Evolutionary conservation across 495 filamentous ascomycete genomes (phyloP).

Genomic region (Talaromyces trachyspermus): DNA sequence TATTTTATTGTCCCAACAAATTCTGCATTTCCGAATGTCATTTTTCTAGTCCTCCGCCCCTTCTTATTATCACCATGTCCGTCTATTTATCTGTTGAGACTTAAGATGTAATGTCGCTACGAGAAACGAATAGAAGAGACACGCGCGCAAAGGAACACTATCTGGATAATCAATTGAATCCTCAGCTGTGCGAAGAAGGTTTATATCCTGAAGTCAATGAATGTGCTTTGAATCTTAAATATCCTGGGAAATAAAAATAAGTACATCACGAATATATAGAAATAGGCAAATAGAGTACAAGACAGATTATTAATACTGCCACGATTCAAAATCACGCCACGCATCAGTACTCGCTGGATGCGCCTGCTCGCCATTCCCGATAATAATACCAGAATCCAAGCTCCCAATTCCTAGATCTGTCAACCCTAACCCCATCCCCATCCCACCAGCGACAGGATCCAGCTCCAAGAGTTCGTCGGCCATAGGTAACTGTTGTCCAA

Average conservation of each 20-base stretch:
- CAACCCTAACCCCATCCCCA: conserved; percentile 21
- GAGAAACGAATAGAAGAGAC: conserved; percentile 4
- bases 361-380: conserved; percentile 8
- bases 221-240: no score
- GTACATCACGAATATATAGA: no score
- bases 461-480: conserved; percentile 40
- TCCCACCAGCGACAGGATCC: conserved; percentile 31
- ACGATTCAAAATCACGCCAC: conserved; percentile 1
- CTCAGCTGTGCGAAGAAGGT: no score
- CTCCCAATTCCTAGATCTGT: conserved; percentile 17
- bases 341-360: conserved; percentile 4
- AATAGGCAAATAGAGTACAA: no score
- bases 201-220: no score
- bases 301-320: neutral
- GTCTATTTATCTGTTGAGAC: conserved; percentile 1
- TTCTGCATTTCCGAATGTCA: no score
- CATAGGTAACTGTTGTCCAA: conserved; percentile 40
- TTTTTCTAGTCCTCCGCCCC: no score
- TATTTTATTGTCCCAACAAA: no score
- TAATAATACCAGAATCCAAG: neutral
- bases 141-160: no score
- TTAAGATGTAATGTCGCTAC: conserved; percentile 7
- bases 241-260: neutral
- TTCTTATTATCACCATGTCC: no score
- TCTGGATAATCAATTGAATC: no score